Evolutionary conservation across 1,284 basidiomycete species (phyloP).

Genomic region (Cryptococcus sp.): DNA sequence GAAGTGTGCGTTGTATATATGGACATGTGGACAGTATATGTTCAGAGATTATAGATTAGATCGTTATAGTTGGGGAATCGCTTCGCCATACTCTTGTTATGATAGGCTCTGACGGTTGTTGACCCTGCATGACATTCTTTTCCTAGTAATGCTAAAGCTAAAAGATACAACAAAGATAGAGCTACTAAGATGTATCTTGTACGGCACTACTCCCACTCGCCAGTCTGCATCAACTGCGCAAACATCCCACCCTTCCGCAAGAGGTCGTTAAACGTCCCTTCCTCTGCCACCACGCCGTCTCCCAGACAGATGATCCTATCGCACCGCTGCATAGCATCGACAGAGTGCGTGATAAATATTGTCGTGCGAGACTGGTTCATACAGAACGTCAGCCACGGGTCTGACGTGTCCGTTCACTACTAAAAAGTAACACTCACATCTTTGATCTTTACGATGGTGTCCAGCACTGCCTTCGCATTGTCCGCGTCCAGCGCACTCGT

Average conservation of each 20-base stretch:
- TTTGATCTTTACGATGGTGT: slow-evolving; percentile 66
- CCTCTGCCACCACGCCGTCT: slow-evolving; percentile 71
- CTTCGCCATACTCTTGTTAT: no score
- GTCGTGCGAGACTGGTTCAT: slow-evolving; percentile 77
- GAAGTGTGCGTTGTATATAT: not conserved
- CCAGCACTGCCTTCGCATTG: slow-evolving; percentile 74
- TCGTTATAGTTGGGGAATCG: no score
- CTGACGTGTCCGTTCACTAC: not conserved
- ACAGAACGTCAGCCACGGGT: no score
- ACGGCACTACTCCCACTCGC: slow-evolving; percentile 65
- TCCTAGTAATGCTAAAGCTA: not conserved
- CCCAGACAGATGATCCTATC: slow-evolving; percentile 81
- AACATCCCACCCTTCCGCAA: slow-evolving; percentile 69
- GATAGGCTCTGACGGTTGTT: slow-evolving; percentile 46
- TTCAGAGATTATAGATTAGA: no score
- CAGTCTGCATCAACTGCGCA: slow-evolving; percentile 74
- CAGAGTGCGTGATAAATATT: slow-evolving; percentile 89
- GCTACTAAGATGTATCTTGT: not conserved
- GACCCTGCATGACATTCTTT: not conserved
- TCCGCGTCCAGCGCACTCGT: slow-evolving; percentile 82
- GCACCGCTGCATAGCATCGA: slow-evolving; percentile 86
- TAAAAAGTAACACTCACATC: slow-evolving; percentile 48
- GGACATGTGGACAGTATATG: no score
- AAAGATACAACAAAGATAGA: not conserved
- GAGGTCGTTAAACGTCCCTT: slow-evolving; percentile 72